These are phyloP conservation scores for Narthecium ossifragum DNA, from an alignment of 106 monocot species.

Conservation along the genomic window DNA sequence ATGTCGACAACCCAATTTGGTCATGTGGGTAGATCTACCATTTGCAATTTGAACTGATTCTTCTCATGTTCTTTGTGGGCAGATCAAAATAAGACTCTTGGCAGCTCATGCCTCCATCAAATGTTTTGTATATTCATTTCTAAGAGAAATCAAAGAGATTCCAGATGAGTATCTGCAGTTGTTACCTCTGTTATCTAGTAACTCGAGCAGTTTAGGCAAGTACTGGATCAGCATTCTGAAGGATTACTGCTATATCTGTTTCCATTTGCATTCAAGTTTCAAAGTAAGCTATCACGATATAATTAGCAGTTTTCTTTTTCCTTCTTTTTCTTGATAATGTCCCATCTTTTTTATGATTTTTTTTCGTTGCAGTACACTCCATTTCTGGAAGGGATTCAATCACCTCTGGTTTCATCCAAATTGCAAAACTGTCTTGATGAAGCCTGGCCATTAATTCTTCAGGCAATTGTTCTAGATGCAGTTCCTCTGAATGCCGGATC, in stretches of 20 bases:
- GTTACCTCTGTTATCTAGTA: constrained; percentile 64
- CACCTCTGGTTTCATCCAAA: constrained; percentile 67
- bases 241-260: constrained; percentile 71
- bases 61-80: constrained; percentile 10
- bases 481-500: constrained; percentile 41
- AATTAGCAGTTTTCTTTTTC: constrained; percentile 1
- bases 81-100: constrained; percentile 89
- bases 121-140: constrained; percentile 59
- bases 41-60: neutral
- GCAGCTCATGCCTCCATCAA: constrained; percentile 97
- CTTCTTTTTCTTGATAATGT: neutral
- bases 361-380: constrained; percentile 59
- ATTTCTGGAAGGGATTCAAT: constrained; percentile 93
- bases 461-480: constrained; percentile 68
- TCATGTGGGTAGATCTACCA: neutral
- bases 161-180: constrained; percentile 74
- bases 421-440: constrained; percentile 69
- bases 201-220: constrained; percentile 60
- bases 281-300: constrained; percentile 37
- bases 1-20: neutral
- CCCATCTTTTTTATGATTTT: neutral
- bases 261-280: constrained; percentile 48
- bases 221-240: constrained; percentile 77
- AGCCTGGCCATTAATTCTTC: constrained; percentile 63
- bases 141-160: constrained; percentile 33